Evolutionary conservation across 108 stramenopile genomes (phyloP).

Genomic region (Parmales sp.): DNA sequence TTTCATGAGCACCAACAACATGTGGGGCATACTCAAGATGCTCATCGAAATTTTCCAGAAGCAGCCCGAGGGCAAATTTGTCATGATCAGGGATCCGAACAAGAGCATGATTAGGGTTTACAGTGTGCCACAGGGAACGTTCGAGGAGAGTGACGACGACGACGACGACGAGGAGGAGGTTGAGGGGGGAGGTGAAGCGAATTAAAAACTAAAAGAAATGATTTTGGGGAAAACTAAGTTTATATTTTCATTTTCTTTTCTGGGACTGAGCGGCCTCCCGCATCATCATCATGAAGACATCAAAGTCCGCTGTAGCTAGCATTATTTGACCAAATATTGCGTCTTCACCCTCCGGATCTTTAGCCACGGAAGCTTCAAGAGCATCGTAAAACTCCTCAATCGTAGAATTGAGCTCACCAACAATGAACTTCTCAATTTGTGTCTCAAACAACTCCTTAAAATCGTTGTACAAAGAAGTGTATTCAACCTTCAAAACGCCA

Average conservation of each 20-base stretch:
- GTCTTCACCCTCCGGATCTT: constrained; percentile 14
- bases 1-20: constrained; percentile 73
- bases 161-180: constrained; percentile 63
- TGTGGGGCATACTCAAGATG: constrained; percentile 97
- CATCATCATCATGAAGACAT: constrained; percentile 36
- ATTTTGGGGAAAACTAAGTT: neutral
- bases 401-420: neutral
- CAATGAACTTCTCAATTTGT: neutral
- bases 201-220: constrained; percentile 18
- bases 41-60: constrained; percentile 74
- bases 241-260: neutral
- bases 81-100: constrained; percentile 91
- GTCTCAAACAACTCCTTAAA: neutral
- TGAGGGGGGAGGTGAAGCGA: constrained; percentile 24
- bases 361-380: neutral
- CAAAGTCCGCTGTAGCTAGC: constrained; percentile 33
- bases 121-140: constrained; percentile 55
- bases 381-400: neutral
- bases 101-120: constrained; percentile 86
- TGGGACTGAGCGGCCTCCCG: constrained; percentile 27
- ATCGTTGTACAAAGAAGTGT: constrained; percentile 4
- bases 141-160: constrained; percentile 71
- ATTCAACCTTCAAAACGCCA: constrained; percentile 8
- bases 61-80: constrained; percentile 90
- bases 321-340: constrained; percentile 34